Evolutionary conservation across 306 rosid species (phyloP).

Genomic region (Cicer cuneatum): DNA sequence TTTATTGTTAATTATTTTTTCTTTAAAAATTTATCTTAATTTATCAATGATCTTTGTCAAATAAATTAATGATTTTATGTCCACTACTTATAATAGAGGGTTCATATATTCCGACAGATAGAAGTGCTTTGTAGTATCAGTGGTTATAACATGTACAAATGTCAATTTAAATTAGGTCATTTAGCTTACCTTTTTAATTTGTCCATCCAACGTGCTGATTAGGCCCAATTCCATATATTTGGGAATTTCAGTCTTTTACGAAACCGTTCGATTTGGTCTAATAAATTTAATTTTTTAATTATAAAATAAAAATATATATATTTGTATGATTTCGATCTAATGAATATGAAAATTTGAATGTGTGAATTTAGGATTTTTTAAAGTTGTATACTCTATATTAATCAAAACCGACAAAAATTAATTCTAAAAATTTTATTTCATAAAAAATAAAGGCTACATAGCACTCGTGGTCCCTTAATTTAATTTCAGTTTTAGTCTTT

Average conservation of each 20-base stretch:
- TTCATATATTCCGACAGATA: neutral
- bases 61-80: neutral
- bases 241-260: no score
- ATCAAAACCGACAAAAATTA: neutral
- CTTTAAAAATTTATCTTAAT: neutral
- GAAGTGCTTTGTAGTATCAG: neutral
- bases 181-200: neutral
- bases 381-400: no score
- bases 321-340: no score
- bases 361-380: no score
- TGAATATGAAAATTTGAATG: no score
- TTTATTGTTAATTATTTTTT: neutral
- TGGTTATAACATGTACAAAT: slow-evolving; percentile 21
- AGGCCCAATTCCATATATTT: neutral
- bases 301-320: no score
- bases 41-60: neutral
- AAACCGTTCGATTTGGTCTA: no score
- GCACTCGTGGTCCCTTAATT: no score
- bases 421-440: no score
- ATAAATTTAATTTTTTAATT: no score
- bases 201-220: neutral
- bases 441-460: no score
- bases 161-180: slow-evolving; percentile 24
- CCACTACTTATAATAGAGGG: slow-evolving; percentile 34
- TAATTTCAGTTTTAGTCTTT: no score